Percentiles rank a stretch among this genome's conserved stretches.
phyloP scores from a whole-genome alignment of 495 filamentous ascomycete genomes.

The Hypoxylon fragiforme region DNA sequence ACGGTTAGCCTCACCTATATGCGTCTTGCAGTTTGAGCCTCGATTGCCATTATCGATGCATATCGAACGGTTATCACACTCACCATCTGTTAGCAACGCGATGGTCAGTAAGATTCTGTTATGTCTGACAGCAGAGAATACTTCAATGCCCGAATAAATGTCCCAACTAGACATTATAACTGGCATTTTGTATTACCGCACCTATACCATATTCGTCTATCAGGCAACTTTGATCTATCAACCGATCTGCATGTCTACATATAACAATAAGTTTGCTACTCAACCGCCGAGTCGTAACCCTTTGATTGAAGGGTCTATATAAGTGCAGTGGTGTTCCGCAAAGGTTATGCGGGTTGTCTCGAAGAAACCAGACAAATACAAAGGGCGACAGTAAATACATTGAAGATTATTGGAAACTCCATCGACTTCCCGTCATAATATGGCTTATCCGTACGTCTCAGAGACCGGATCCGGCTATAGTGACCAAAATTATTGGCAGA shows the following conservation, averaged over 20 bases:
- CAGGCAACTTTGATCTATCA: conserved; percentile 13
- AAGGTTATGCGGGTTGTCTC: conserved; percentile 2
- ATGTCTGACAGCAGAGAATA: conserved; percentile 15
- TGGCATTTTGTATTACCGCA: conserved; percentile 26
- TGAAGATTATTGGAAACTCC: neutral
- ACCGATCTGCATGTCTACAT: conserved; percentile 9
- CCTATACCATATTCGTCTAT: conserved; percentile 10
- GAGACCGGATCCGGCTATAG: conserved; percentile 9
- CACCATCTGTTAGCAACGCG: conserved; percentile 13
- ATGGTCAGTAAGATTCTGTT: conserved; percentile 16
- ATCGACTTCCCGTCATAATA: neutral
- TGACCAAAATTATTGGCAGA: conserved; percentile 18
- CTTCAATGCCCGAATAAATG: conserved; percentile 21
- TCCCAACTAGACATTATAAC: conserved; percentile 9
- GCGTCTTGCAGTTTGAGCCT: conserved; percentile 32
- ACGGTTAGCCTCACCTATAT: conserved; percentile 22
- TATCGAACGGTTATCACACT: conserved; percentile 16
- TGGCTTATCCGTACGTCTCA: conserved; percentile 15
- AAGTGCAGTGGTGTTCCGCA: conserved; percentile 21
- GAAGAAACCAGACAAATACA: conserved; percentile 10
- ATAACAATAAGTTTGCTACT: conserved; percentile 18
- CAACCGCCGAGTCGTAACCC: neutral
- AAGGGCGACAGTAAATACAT: neutral
- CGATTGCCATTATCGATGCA: conserved; percentile 19
- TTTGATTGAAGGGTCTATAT: conserved; percentile 8